These are phyloP conservation scores for Fusarium drepaniforme DNA, from an alignment of 2,329 filamentous ascomycete species.

Conservation along the genomic window DNA sequence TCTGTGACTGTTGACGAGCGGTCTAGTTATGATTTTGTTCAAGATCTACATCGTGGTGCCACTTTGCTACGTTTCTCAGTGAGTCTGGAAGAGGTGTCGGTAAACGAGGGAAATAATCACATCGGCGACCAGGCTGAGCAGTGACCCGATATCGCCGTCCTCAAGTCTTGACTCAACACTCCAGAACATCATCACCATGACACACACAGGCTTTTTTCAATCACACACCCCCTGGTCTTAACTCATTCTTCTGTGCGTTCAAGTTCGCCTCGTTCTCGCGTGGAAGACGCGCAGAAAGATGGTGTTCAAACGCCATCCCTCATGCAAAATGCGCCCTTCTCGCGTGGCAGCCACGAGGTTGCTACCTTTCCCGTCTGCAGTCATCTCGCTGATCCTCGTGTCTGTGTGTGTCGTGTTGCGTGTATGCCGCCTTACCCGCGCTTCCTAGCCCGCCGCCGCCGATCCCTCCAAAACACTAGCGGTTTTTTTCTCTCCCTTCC, in stretches of 20 bases:
- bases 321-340: not conserved
- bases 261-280: not conserved
- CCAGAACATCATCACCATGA: not conserved
- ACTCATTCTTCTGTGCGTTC: not conserved
- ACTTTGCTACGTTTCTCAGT: not conserved
- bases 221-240: not conserved
- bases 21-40: not conserved
- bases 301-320: not conserved
- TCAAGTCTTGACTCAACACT: not conserved
- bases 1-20: conserved; percentile 1
- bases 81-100: not conserved
- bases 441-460: not conserved
- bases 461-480: conserved; percentile 3
- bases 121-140: not conserved
- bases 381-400: not conserved
- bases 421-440: not conserved
- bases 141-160: not conserved
- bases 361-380: not conserved
- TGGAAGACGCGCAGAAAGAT: not conserved
- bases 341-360: conserved; percentile 1
- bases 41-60: not conserved
- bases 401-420: not conserved
- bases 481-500: not conserved
- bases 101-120: not conserved
- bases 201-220: not conserved